Evolutionary conservation across 352 stramenopile genomes (phyloP).

Genomic region (Phytophthora pini): DNA sequence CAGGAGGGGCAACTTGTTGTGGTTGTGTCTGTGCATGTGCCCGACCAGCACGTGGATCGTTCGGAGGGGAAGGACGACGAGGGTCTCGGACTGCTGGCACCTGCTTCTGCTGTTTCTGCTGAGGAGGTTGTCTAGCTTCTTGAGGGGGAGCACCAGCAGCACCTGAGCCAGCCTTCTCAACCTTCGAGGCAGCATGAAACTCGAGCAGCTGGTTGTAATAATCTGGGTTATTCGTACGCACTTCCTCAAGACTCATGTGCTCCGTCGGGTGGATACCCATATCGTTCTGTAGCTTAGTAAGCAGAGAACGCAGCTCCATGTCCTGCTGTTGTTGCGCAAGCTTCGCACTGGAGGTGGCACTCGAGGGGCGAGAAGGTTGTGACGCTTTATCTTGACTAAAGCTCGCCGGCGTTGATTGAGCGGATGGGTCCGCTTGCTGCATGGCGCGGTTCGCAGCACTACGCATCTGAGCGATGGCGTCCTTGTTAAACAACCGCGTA

Average conservation of each 20-base stretch:
- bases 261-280: conserved; percentile 88
- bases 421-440: conserved; percentile 52
- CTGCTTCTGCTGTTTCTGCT: conserved; percentile 12
- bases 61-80: conserved; percentile 41
- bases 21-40: conserved; percentile 4
- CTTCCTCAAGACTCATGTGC: conserved; percentile 88
- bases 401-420: conserved; percentile 46
- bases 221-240: conserved; percentile 84
- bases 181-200: conserved; percentile 57
- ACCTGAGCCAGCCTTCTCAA: conserved; percentile 17
- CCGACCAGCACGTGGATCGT: conserved; percentile 29
- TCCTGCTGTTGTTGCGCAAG: conserved; percentile 57
- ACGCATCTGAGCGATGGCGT: conserved; percentile 75
- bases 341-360: conserved; percentile 21
- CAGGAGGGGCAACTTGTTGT: conserved; percentile 17
- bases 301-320: conserved; percentile 79
- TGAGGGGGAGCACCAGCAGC: conserved; percentile 22
- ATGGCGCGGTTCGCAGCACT: conserved; percentile 63
- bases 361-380: conserved; percentile 7
- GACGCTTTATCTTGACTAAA: conserved; percentile 51
- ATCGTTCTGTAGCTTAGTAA: conserved; percentile 89
- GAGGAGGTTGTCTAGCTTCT: conserved; percentile 12
- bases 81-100: conserved; percentile 32
- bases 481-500: conserved; percentile 59
- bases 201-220: conserved; percentile 86